A percentile compares a stretch with the other conserved stretches of the same genome.
phyloP scores from a whole-genome alignment of 805 yeast species.

The Hanseniaspora lindneri region DNA sequence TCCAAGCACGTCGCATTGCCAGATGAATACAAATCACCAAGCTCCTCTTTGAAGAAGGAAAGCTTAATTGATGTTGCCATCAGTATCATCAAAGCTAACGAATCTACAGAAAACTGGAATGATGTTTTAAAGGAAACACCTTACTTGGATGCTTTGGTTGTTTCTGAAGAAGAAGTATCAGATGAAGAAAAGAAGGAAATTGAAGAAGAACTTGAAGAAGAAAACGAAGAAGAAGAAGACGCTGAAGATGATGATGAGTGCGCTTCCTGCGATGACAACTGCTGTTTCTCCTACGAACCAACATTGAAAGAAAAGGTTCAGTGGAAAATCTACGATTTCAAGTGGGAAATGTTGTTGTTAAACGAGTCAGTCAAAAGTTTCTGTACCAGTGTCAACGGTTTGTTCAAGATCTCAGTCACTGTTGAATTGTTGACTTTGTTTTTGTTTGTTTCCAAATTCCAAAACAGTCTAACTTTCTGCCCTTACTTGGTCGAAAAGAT shows the following conservation, averaged over 20 bases:
- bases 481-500: background rate
- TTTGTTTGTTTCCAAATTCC: slow-evolving; percentile 2
- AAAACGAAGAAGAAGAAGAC: background rate
- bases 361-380: slow-evolving; percentile 10
- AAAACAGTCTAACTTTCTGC: background rate
- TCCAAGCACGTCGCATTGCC: background rate
- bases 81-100: slow-evolving; percentile 1
- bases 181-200: background rate
- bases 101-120: background rate
- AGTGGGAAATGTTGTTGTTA: slow-evolving; percentile 8
- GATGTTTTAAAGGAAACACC: slow-evolving; percentile 8
- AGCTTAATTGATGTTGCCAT: slow-evolving; percentile 4
- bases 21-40: slow-evolving; percentile 14
- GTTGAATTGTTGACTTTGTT: slow-evolving; percentile 5
- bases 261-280: slow-evolving; percentile 1
- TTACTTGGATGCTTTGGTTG: slow-evolving; percentile 8
- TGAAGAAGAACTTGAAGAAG: background rate
- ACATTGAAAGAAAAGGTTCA: slow-evolving; percentile 11
- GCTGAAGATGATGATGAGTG: background rate
- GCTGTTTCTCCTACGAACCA: slow-evolving; percentile 14
- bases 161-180: background rate
- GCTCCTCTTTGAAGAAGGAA: slow-evolving; percentile 8
- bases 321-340: slow-evolving; percentile 14
- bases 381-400: slow-evolving; percentile 12
- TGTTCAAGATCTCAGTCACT: slow-evolving; percentile 3